Conservation (phyloP, 2,329 filamentous ascomycete species). For the Cladosporium sp. region DNA sequence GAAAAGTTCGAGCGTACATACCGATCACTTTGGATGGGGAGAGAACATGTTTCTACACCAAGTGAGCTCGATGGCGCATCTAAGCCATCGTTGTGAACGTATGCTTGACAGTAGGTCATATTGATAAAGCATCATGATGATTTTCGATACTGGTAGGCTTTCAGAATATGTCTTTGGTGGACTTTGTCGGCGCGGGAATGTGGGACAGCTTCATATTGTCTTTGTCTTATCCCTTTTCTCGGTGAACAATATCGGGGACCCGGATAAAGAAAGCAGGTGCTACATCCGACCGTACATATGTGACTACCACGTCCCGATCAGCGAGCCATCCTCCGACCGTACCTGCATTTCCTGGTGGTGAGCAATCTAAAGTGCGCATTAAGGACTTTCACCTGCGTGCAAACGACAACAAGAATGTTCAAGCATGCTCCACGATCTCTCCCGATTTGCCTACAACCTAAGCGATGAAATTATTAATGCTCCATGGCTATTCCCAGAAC, state of each 20-base stretch:
- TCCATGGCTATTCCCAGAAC: constrained; percentile 82
- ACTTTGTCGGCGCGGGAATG: background rate
- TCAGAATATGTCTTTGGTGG: background rate
- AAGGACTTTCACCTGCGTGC: background rate
- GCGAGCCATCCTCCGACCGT: background rate
- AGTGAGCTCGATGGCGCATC: background rate
- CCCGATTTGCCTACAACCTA: background rate
- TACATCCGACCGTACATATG: background rate
- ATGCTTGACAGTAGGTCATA: background rate
- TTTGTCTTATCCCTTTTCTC: background rate
- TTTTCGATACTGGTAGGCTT: background rate
- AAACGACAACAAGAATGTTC: background rate
- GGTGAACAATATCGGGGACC: background rate
- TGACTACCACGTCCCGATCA: background rate
- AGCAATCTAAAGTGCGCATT: background rate
- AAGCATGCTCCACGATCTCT: background rate
- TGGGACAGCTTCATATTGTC: background rate
- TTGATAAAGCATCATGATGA: background rate
- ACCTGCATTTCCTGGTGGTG: background rate
- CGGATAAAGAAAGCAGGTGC: background rate
- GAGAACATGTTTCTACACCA: background rate
- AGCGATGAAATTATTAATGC: constrained; percentile 18
- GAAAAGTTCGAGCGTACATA: background rate
- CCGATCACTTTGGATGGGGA: background rate
- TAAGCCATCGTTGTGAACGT: background rate